A percentile compares a stretch with the other conserved stretches of the same genome.
Conservation (phyloP, 768 basidiomycete genomes). For the Suillus clintonianus region DNA sequence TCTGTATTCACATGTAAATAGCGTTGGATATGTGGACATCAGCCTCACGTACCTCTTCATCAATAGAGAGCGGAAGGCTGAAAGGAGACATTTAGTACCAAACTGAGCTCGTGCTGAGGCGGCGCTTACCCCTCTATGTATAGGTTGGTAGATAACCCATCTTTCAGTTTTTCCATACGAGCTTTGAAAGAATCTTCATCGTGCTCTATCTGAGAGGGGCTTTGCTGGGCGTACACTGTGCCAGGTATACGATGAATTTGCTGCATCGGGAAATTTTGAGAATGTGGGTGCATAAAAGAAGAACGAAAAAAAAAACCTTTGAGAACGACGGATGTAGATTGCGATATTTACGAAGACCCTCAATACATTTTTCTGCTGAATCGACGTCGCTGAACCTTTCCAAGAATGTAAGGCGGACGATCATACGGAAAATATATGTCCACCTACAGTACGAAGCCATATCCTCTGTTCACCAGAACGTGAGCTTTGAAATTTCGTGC, state of each 20-base stretch:
- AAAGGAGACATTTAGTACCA: slow-evolving; percentile 2
- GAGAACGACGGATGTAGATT: slow-evolving; percentile 88
- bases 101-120: neutral
- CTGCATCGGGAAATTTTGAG: slow-evolving; percentile 25
- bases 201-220: slow-evolving; percentile 24
- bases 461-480: slow-evolving; percentile 49
- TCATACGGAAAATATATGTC: slow-evolving; percentile 1
- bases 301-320: slow-evolving; percentile 50
- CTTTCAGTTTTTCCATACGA: slow-evolving; percentile 76
- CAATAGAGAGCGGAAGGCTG: slow-evolving; percentile 70
- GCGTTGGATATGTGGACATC: neutral
- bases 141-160: slow-evolving; percentile 69
- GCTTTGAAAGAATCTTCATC: slow-evolving; percentile 60
- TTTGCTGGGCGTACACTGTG: slow-evolving; percentile 55
- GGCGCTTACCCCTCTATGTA: slow-evolving; percentile 71
- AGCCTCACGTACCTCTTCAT: slow-evolving; percentile 52
- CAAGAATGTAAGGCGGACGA: neutral
- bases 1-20: slow-evolving; percentile 35
- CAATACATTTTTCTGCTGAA: slow-evolving; percentile 74
- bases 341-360: slow-evolving; percentile 64
- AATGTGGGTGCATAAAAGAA: neutral
- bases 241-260: slow-evolving; percentile 85
- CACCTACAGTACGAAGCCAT: slow-evolving; percentile 79
- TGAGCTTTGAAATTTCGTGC: slow-evolving; percentile 6
- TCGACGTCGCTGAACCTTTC: slow-evolving; percentile 68